phyloP scores from a whole-genome alignment of 1,284 basidiomycete genomes.

The Apiotrichum brassicae region DNA sequence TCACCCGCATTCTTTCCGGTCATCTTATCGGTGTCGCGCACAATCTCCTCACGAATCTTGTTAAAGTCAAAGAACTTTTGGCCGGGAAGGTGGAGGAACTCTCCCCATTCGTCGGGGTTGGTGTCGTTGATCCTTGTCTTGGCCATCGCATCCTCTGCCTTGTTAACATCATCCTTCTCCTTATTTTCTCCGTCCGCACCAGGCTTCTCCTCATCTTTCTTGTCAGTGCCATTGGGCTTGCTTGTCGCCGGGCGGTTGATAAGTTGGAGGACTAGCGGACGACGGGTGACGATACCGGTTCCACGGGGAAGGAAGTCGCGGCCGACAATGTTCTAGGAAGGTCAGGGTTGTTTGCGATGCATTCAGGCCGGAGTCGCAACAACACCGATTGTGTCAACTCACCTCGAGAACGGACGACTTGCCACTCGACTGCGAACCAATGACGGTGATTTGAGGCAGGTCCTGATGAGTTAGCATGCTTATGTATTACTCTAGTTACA shows the following conservation, averaged over 20 bases:
- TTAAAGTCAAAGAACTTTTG: slow-evolving; percentile 97
- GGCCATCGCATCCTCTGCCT: slow-evolving; percentile 28
- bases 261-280: slow-evolving; percentile 90
- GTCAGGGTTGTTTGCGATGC: background rate
- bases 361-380: background rate
- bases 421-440: slow-evolving; percentile 53
- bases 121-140: slow-evolving; percentile 52
- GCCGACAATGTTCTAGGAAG: slow-evolving; percentile 82
- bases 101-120: slow-evolving; percentile 94
- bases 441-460: slow-evolving; percentile 54
- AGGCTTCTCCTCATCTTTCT: slow-evolving; percentile 15
- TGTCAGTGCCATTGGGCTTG: slow-evolving; percentile 51
- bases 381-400: too few species aligned
- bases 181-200: slow-evolving; percentile 13
- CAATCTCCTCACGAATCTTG: slow-evolving; percentile 94
- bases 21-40: slow-evolving; percentile 94
- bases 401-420: slow-evolving; percentile 54
- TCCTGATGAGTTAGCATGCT: slow-evolving; percentile 36
- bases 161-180: slow-evolving; percentile 11
- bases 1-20: slow-evolving; percentile 85
- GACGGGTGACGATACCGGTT: slow-evolving; percentile 83
- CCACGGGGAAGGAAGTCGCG: slow-evolving; percentile 95
- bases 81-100: slow-evolving; percentile 91
- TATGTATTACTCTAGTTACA: slow-evolving; percentile 2
- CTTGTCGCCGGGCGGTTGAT: slow-evolving; percentile 67